Conservation (phyloP, 495 filamentous ascomycete genomes). For the Mytilinidion resinicola region DNA sequence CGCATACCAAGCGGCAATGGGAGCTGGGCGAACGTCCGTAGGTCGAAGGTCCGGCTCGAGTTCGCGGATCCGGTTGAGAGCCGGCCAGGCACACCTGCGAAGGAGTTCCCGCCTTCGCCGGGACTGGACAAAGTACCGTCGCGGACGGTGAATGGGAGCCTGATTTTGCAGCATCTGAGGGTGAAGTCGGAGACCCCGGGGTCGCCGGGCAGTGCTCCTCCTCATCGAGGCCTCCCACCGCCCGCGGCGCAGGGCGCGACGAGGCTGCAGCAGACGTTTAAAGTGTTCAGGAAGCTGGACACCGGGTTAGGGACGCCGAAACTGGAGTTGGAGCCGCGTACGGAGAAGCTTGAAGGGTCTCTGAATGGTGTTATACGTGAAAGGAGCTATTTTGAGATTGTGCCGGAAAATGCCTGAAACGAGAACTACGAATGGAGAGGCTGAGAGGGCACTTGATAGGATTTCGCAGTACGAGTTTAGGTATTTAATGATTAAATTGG, state of each 20-base stretch:
- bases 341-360: no score
- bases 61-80: constrained; percentile 10
- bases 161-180: not conserved
- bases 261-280: constrained; percentile 13
- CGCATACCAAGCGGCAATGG: not conserved
- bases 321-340: not conserved
- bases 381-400: no score
- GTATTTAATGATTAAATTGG: no score
- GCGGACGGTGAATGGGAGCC: not conserved
- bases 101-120: not conserved
- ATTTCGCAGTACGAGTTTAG: no score
- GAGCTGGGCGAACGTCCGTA: not conserved
- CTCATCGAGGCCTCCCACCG: no score
- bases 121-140: not conserved
- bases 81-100: not conserved
- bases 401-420: no score
- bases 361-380: no score
- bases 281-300: constrained; percentile 16
- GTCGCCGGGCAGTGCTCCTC: no score
- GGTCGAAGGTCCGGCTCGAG: constrained; percentile 12
- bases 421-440: no score
- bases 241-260: no score
- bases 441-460: no score
- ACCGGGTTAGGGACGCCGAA: constrained; percentile 12
- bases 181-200: not conserved